These are phyloP conservation scores for Melanogaster broomeanus DNA, from an alignment of 768 basidiomycete species.

Conservation along the genomic window DNA sequence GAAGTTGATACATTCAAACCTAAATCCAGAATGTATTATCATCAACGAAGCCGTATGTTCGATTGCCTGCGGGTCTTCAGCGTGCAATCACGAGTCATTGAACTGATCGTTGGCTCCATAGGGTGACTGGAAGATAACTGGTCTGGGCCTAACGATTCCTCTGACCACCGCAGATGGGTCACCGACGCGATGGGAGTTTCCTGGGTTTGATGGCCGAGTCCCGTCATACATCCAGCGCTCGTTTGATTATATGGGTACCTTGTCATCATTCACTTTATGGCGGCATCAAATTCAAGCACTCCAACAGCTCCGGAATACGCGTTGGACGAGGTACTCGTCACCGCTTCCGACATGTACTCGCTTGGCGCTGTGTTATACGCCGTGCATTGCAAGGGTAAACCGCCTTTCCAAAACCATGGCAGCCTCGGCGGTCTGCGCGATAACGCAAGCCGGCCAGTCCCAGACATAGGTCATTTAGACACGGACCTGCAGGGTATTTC, in stretches of 20 bases:
- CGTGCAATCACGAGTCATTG: not conserved
- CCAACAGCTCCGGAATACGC: conserved; percentile 88
- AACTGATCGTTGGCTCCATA: conserved; percentile 30
- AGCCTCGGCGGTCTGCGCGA: conserved; percentile 71
- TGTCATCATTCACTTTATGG: not conserved
- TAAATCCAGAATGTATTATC: conserved; percentile 83
- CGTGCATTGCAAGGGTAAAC: conserved; percentile 84
- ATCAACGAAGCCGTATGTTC: conserved; percentile 81
- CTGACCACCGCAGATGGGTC: conserved; percentile 67
- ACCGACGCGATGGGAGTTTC: conserved; percentile 86
- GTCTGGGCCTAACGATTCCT: conserved; percentile 84
- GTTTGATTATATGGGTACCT: conserved; percentile 89
- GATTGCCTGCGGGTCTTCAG: not conserved
- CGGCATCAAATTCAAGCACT: conserved; percentile 5
- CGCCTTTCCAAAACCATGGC: conserved; percentile 86
- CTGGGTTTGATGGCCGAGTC: conserved; percentile 79
- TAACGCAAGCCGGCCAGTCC: conserved; percentile 61
- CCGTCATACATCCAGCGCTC: conserved; percentile 86
- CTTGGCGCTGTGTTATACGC: conserved; percentile 91
- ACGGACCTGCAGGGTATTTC: conserved; percentile 67
- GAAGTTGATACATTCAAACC: conserved; percentile 87
- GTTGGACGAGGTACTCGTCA: conserved; percentile 82
- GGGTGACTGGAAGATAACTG: conserved; percentile 99
- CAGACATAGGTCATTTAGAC: conserved; percentile 67
- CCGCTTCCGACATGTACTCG: conserved; percentile 91